Evolutionary conservation across 176 grass and related monocot genomes (phyloP).

Genomic region (Puya raimondii): DNA sequence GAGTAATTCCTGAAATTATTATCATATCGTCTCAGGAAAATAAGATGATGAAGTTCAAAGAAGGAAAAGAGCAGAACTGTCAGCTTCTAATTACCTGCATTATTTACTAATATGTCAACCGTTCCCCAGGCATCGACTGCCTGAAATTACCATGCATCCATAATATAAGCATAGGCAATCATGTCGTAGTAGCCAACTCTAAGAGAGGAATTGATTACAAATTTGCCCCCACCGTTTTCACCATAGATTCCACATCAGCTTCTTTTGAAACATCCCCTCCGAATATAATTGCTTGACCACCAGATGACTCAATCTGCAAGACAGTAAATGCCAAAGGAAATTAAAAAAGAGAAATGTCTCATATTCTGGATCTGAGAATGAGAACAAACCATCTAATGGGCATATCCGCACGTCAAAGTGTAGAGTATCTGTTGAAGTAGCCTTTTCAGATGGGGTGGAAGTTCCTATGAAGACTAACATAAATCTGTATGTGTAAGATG

Average conservation of each 20-base stretch:
- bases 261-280: conserved; percentile 96
- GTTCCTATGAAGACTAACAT: too few relatives aligned
- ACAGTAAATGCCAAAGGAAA: background rate
- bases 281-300: conserved; percentile 87
- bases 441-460: too few relatives aligned
- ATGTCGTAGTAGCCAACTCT: background rate
- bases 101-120: conserved; percentile 87
- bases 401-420: too few relatives aligned
- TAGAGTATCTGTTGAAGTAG: too few relatives aligned
- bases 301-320: conserved; percentile 64
- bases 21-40: background rate
- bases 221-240: conserved; percentile 71
- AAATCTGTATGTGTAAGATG: too few relatives aligned
- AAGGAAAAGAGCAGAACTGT: conserved; percentile 7
- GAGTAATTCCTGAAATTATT: conserved; percentile 70
- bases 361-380: too few relatives aligned
- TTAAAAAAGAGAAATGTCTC: too few relatives aligned
- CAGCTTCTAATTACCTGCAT: conserved; percentile 52
- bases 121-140: conserved; percentile 89
- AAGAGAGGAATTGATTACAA: conserved; percentile 1
- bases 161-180: conserved; percentile 6
- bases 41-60: conserved; percentile 5
- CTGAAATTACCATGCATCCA: conserved; percentile 30
- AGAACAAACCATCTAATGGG: too few relatives aligned
- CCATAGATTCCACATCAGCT: conserved; percentile 90